Conservation (phyloP, 1,284 basidiomycete genomes). For the Rhodofomes roseus region DNA sequence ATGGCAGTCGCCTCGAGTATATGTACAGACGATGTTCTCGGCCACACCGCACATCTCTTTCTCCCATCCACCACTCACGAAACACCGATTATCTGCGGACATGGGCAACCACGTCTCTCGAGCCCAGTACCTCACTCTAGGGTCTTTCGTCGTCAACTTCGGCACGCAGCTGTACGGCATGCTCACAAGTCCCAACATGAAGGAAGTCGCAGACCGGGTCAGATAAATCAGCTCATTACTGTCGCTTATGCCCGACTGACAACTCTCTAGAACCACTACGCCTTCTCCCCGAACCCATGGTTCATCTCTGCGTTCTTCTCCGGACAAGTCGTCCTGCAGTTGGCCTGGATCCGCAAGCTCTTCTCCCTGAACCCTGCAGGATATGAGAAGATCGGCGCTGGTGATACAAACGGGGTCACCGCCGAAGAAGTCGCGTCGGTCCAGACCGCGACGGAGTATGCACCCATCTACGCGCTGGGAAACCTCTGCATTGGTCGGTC, state of each 20-base stretch:
- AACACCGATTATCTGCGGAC: neutral
- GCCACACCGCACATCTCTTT: neutral
- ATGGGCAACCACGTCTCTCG: conserved; percentile 29
- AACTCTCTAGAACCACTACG: conserved; percentile 30
- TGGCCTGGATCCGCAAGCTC: conserved; percentile 29
- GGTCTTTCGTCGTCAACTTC: conserved; percentile 30
- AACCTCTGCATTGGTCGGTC: conserved; percentile 32
- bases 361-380: conserved; percentile 14
- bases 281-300: conserved; percentile 32
- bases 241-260: neutral
- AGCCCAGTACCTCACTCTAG: conserved; percentile 25
- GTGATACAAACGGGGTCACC: neutral
- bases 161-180: conserved; percentile 30
- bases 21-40: neutral
- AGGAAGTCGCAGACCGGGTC: conserved; percentile 32
- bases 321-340: conserved; percentile 28
- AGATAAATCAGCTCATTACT: conserved; percentile 7
- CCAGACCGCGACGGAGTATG: conserved; percentile 25
- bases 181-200: conserved; percentile 31
- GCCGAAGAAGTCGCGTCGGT: conserved; percentile 16
- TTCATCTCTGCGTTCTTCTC: conserved; percentile 35
- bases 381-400: conserved; percentile 12
- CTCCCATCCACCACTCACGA: neutral
- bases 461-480: conserved; percentile 31
- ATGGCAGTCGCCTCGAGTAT: neutral